Conservation (phyloP, 495 filamentous ascomycete species). For the Bacidia gigantensis region DNA sequence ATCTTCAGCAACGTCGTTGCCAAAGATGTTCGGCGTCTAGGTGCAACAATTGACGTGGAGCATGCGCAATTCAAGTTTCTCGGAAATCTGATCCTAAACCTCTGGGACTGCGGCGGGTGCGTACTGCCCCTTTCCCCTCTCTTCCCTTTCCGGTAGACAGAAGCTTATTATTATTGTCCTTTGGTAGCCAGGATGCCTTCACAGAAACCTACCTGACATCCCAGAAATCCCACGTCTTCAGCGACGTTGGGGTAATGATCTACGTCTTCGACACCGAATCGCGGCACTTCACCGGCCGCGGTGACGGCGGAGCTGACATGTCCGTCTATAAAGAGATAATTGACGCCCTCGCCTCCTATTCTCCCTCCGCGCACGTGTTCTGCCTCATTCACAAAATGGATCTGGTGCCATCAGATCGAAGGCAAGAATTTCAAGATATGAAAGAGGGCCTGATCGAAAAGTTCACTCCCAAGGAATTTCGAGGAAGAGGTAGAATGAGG, state of each 20-base stretch:
- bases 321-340: constrained; percentile 79
- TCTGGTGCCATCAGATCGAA: constrained; percentile 67
- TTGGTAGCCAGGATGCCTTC: constrained; percentile 79
- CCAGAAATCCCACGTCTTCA: constrained; percentile 91
- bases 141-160: constrained; percentile 4
- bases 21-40: constrained; percentile 83
- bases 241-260: constrained; percentile 89
- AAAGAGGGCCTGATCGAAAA: constrained; percentile 56
- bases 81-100: constrained; percentile 88
- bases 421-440: constrained; percentile 69
- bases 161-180: background rate
- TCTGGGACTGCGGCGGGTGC: constrained; percentile 94
- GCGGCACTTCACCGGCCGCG: constrained; percentile 54
- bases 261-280: constrained; percentile 99
- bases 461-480: constrained; percentile 54
- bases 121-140: constrained; percentile 12
- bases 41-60: constrained; percentile 97
- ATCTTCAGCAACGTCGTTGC: constrained; percentile 98
- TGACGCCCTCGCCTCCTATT: constrained; percentile 70
- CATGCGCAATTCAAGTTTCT: constrained; percentile 96
- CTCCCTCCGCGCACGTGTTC: constrained; percentile 72
- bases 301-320: constrained; percentile 73
- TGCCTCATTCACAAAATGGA: constrained; percentile 98
- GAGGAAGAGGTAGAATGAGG: constrained; percentile 32
- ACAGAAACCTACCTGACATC: constrained; percentile 94